These are phyloP conservation scores for Jackrogersella minutella DNA, from an alignment of 495 filamentous ascomycete species.

Conservation along the genomic window DNA sequence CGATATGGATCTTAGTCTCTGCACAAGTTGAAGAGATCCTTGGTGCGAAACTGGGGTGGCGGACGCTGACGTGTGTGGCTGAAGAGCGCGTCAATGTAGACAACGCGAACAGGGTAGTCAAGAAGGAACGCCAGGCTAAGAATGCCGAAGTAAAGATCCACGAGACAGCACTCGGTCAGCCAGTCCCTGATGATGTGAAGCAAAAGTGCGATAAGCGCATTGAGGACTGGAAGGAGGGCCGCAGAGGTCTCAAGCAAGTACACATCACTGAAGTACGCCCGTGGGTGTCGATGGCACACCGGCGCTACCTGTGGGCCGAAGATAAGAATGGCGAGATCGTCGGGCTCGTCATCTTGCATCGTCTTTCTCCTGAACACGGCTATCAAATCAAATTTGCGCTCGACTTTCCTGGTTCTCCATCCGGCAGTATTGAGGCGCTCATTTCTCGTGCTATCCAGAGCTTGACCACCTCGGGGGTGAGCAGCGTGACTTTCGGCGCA, in stretches of 20 bases:
- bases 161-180: slow-evolving; percentile 66
- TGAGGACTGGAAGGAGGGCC: slow-evolving; percentile 76
- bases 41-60: slow-evolving; percentile 79
- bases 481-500: slow-evolving; percentile 79
- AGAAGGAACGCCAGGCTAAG: slow-evolving; percentile 73
- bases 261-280: slow-evolving; percentile 85
- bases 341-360: slow-evolving; percentile 76
- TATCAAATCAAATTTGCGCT: slow-evolving; percentile 90
- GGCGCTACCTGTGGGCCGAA: slow-evolving; percentile 80
- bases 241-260: slow-evolving; percentile 79
- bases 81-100: slow-evolving; percentile 82
- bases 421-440: slow-evolving; percentile 80
- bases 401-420: slow-evolving; percentile 81
- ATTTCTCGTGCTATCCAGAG: slow-evolving; percentile 79
- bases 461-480: slow-evolving; percentile 67
- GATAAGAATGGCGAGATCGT: slow-evolving; percentile 71
- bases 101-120: slow-evolving; percentile 68
- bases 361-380: slow-evolving; percentile 76
- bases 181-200: slow-evolving; percentile 67
- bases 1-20: slow-evolving; percentile 82
- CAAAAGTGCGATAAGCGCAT: slow-evolving; percentile 73
- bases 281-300: slow-evolving; percentile 79
- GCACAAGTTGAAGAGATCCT: slow-evolving; percentile 74
- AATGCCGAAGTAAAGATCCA: slow-evolving; percentile 78
- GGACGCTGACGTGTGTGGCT: slow-evolving; percentile 81